phyloP scores from a whole-genome alignment of 495 filamentous ascomycete genomes.

The Lichenothelia convexa region DNA sequence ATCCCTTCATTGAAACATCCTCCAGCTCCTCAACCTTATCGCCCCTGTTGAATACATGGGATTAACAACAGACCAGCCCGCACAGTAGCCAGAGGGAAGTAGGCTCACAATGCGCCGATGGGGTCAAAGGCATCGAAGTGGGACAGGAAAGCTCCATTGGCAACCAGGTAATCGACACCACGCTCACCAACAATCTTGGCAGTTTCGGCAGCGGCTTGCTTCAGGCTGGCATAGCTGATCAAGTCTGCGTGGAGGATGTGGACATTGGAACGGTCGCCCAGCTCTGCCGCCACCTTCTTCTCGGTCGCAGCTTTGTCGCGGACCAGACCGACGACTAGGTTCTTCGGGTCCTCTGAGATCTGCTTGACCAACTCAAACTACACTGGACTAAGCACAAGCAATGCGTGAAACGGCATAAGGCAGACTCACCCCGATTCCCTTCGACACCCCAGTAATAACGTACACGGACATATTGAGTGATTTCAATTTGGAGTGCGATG shows the following conservation, averaged over 20 bases:
- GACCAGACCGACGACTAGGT: conserved; percentile 26
- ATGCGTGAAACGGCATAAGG: background rate
- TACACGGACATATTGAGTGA: conserved; percentile 9
- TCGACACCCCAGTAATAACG: conserved; percentile 21
- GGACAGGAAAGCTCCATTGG: conserved; percentile 17
- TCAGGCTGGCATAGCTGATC: conserved; percentile 6
- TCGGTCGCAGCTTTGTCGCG: conserved; percentile 23
- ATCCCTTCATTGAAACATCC: conserved; percentile 5
- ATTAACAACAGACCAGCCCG: conserved; percentile 1
- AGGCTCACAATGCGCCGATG: conserved; percentile 19
- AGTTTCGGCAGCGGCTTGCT: conserved; percentile 13
- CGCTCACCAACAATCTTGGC: conserved; percentile 14
- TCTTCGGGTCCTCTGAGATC: conserved; percentile 20
- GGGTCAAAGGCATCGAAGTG: conserved; percentile 13
- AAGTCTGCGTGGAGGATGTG: conserved; percentile 8
- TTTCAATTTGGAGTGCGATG: conserved; percentile 1
- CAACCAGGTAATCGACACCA: conserved; percentile 22
- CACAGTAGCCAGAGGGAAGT: conserved; percentile 2
- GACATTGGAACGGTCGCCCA: conserved; percentile 7
- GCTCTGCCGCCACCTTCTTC: conserved; percentile 7
- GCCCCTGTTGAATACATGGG: conserved; percentile 1
- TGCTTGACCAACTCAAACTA: conserved; percentile 26
- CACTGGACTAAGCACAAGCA: background rate
- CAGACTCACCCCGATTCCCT: conserved; percentile 23
- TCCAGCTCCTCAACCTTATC: conserved; percentile 3